Evolutionary conservation across 208 protist species (phyloP).

Genomic region (Wallacemonas sp.): DNA sequence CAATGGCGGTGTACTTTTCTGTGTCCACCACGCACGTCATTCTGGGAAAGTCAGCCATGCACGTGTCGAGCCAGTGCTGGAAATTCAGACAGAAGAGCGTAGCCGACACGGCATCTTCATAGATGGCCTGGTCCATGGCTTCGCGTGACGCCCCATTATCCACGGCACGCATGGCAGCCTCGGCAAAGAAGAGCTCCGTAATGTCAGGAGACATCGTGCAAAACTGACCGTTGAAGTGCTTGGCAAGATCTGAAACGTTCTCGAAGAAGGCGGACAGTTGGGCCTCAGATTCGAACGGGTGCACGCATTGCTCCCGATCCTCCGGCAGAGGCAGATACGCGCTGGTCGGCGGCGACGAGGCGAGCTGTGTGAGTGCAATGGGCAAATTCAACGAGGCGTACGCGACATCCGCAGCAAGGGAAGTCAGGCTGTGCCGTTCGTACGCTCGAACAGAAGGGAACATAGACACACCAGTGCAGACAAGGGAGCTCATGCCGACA

Average conservation of each 20-base stretch:
- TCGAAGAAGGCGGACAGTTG: not conserved
- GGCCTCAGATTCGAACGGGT: not conserved
- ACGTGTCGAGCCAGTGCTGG: conserved; percentile 4
- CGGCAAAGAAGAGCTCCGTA: not conserved
- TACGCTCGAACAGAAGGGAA: not conserved
- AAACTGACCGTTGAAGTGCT: conserved; percentile 6
- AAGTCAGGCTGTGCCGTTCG: not conserved
- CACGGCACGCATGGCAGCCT: not conserved
- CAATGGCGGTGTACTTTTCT: not conserved
- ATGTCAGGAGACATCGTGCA: not conserved
- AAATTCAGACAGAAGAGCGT: not conserved
- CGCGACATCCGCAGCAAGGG: not conserved
- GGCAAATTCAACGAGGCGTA: not conserved
- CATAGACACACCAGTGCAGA: not conserved
- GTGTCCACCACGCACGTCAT: not conserved
- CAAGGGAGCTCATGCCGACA: not conserved
- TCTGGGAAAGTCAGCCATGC: not conserved
- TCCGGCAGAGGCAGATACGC: not conserved
- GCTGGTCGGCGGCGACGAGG: not conserved
- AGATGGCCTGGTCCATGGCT: not conserved
- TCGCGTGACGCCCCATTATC: not conserved
- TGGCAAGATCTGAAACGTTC: not conserved
- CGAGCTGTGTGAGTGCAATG: not conserved
- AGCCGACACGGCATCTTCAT: not conserved
- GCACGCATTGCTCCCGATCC: not conserved